A percentile compares a stretch with the other conserved stretches of the same genome.
phyloP scores from a whole-genome alignment of 176 grass and related monocot genomes.

The Oryza coarctata region DNA sequence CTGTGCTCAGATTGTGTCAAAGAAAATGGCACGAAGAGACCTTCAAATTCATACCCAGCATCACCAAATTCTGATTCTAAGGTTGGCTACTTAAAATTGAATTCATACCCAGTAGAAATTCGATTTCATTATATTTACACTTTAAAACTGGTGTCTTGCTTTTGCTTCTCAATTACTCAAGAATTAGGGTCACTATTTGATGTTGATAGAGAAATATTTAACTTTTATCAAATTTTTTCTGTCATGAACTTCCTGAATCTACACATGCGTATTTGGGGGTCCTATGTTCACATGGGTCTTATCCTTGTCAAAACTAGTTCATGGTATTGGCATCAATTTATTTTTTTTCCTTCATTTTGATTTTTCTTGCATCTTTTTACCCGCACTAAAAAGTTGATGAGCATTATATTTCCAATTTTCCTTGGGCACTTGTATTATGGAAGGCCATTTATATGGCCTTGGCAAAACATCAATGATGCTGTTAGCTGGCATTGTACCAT shows the following conservation, averaged over 20 bases:
- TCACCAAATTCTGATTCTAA: constrained; percentile 62
- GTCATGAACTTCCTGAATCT: constrained; percentile 13
- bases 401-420: neutral
- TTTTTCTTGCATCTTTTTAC: neutral
- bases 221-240: neutral
- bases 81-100: constrained; percentile 38
- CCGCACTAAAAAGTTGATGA: neutral
- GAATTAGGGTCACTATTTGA: neutral
- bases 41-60: constrained; percentile 49
- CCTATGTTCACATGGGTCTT: neutral
- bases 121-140: neutral
- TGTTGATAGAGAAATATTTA: neutral
- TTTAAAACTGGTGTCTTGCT: constrained; percentile 18
- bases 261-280: neutral
- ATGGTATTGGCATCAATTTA: neutral
- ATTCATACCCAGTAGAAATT: constrained; percentile 16
- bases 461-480: neutral
- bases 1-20: constrained; percentile 69
- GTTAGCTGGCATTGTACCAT: neutral
- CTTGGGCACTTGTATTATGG: neutral
- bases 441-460: neutral
- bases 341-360: neutral
- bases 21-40: constrained; percentile 73
- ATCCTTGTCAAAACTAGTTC: neutral
- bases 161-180: constrained; percentile 8